A percentile compares a stretch with the other conserved stretches of the same genome.
Conservation (phyloP, 2,329 filamentous ascomycete genomes). For the Calonectria ilicicola region DNA sequence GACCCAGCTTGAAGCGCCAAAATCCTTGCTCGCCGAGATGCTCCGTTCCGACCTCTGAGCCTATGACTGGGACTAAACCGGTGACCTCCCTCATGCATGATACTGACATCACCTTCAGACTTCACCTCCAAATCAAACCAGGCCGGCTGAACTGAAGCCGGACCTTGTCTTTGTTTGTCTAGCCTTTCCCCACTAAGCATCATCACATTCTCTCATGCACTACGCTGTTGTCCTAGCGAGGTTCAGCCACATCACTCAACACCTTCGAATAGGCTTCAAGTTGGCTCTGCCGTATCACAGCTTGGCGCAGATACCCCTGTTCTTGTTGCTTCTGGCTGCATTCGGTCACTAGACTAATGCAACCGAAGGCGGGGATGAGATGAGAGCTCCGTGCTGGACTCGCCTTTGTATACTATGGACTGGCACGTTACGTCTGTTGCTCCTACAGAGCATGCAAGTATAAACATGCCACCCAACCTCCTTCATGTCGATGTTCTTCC, state of each 20-base stretch:
- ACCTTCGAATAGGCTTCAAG: slow-evolving; percentile 33
- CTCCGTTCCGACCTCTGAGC: slow-evolving; percentile 25
- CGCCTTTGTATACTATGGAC: slow-evolving; percentile 36
- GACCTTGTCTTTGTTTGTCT: slow-evolving; percentile 21
- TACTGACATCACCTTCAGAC: slow-evolving; percentile 38
- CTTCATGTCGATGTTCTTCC: slow-evolving; percentile 26
- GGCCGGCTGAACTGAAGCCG: slow-evolving; percentile 6
- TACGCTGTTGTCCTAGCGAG: slow-evolving; percentile 42
- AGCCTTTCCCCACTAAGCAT: slow-evolving; percentile 20
- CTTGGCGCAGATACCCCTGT: slow-evolving; percentile 34
- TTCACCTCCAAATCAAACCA: background rate
- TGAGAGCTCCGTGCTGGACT: slow-evolving; percentile 28
- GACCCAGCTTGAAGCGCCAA: slow-evolving; percentile 30
- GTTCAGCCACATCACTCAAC: slow-evolving; percentile 42
- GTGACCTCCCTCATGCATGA: slow-evolving; percentile 39
- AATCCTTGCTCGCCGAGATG: slow-evolving; percentile 36
- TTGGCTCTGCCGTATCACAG: slow-evolving; percentile 40
- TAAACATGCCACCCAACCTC: slow-evolving; percentile 33
- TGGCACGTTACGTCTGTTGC: slow-evolving; percentile 15
- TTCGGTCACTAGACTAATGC: slow-evolving; percentile 34
- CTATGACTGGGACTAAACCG: slow-evolving; percentile 26
- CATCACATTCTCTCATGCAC: slow-evolving; percentile 32
- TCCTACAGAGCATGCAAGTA: slow-evolving; percentile 34
- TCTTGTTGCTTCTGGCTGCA: slow-evolving; percentile 34
- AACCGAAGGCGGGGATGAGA: slow-evolving; percentile 36